A percentile compares a stretch with the other conserved stretches of the same genome.
phyloP scores from a whole-genome alignment of 495 filamentous ascomycete species.

The Penicillium bovifimosum region DNA sequence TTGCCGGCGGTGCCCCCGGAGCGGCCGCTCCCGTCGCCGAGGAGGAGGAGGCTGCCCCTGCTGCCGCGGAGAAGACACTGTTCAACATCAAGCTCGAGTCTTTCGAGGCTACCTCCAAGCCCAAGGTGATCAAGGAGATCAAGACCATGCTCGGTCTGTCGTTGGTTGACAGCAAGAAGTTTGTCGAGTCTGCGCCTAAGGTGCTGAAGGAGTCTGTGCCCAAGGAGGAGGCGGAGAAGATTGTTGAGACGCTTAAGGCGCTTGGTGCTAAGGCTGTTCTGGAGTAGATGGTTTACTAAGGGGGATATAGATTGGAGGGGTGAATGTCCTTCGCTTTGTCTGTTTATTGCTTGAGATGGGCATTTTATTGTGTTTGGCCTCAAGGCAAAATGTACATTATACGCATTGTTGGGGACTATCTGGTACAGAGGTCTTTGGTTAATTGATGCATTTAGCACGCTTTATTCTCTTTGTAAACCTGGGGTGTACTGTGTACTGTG shows the following conservation, averaged over 20 bases:
- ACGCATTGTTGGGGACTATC: constrained; percentile 36
- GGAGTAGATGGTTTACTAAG: constrained; percentile 55
- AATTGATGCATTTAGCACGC: constrained; percentile 32
- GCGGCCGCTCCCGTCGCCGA: constrained; percentile 67
- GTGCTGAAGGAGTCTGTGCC: constrained; percentile 95
- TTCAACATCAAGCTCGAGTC: constrained; percentile 91
- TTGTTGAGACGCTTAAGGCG: constrained; percentile 85
- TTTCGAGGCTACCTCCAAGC: constrained; percentile 83
- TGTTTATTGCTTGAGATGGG: constrained; percentile 22
- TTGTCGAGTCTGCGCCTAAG: constrained; percentile 97
- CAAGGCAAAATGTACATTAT: constrained; percentile 45
- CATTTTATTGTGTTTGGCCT: constrained; percentile 21
- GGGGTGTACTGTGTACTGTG: no score
- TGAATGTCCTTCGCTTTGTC: constrained; percentile 4
- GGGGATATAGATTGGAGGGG: constrained; percentile 11
- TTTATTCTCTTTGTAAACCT: no score
- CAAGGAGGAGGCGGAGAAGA: constrained; percentile 99
- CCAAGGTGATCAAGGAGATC: constrained; percentile 99
- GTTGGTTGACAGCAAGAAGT: constrained; percentile 99
- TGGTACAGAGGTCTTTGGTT: constrained; percentile 30
- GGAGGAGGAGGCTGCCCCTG: constrained; percentile 77
- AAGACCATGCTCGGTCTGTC: constrained; percentile 92
- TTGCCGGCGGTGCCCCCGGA: constrained; percentile 49
- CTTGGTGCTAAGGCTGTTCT: constrained; percentile 82
- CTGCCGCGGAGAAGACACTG: constrained; percentile 87